Conservation (phyloP, 163 green algal species). For the Prototheca wickerhamii region DNA sequence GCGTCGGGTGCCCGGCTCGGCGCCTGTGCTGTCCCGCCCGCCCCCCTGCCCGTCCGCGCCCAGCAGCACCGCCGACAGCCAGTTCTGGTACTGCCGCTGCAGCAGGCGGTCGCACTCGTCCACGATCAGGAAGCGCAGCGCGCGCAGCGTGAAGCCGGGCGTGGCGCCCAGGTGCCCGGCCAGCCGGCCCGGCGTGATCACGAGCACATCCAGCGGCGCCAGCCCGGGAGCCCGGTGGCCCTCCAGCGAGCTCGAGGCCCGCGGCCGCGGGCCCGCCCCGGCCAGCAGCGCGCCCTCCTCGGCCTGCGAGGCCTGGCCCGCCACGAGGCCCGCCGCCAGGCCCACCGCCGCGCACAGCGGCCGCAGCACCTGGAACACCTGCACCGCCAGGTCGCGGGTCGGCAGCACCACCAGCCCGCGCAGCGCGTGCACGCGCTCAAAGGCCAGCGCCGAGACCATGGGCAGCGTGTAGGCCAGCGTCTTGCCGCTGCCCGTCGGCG, state of each 20-base stretch:
- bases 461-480: slow-evolving; percentile 86
- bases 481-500: slow-evolving; percentile 86
- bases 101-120: slow-evolving; percentile 83
- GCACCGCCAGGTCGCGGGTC: slow-evolving; percentile 75
- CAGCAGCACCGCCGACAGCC: slow-evolving; percentile 64
- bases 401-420: slow-evolving; percentile 77
- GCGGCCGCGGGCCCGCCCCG: background rate
- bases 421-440: slow-evolving; percentile 19
- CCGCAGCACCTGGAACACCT: slow-evolving; percentile 47
- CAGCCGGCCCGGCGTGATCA: slow-evolving; percentile 86
- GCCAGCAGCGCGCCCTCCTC: background rate
- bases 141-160: slow-evolving; percentile 49
- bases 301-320: background rate
- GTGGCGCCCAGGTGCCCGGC: slow-evolving; percentile 73
- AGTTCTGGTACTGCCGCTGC: slow-evolving; percentile 76
- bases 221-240: background rate
- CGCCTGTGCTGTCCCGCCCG: background rate
- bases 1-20: background rate
- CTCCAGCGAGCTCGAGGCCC: background rate
- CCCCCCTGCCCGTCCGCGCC: slow-evolving; percentile 3
- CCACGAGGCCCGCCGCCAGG: slow-evolving; percentile 3
- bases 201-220: slow-evolving; percentile 50
- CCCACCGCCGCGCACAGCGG: slow-evolving; percentile 16
- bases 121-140: slow-evolving; percentile 64
- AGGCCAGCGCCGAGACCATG: slow-evolving; percentile 48